A percentile compares a stretch with the other conserved stretches of the same genome.
These are phyloP conservation scores for Epichloe aotearoae DNA, from an alignment of 2,329 filamentous ascomycete genomes.

Conservation along the genomic window DNA sequence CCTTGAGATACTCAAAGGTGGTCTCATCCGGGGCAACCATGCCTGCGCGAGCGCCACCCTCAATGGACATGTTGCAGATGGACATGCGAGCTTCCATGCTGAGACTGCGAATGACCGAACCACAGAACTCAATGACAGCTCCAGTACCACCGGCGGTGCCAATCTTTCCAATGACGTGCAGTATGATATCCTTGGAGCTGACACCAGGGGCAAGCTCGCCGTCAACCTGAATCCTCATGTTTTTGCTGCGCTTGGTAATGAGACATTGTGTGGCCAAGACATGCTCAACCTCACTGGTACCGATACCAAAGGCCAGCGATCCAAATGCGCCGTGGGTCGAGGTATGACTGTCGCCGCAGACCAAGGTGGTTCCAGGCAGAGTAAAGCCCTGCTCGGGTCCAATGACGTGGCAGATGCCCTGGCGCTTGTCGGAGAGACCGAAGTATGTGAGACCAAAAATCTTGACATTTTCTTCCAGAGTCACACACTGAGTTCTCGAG, in stretches of 20 bases:
- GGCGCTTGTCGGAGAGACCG: slow-evolving; percentile 86
- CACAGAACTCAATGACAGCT: slow-evolving; percentile 93
- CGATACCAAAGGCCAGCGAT: slow-evolving; percentile 88
- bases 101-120: slow-evolving; percentile 75
- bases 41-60: slow-evolving; percentile 85
- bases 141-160: slow-evolving; percentile 92
- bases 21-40: slow-evolving; percentile 93
- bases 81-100: slow-evolving; percentile 99
- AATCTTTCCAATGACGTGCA: slow-evolving; percentile 85
- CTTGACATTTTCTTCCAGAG: slow-evolving; percentile 93
- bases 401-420: slow-evolving; percentile 97
- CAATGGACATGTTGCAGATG: slow-evolving; percentile 99
- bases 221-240: slow-evolving; percentile 95
- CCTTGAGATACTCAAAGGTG: slow-evolving; percentile 92
- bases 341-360: slow-evolving; percentile 96
- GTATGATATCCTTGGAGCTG: slow-evolving; percentile 88
- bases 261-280: slow-evolving; percentile 93
- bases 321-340: slow-evolving; percentile 97
- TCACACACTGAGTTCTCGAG: slow-evolving; percentile 85
- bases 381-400: slow-evolving; percentile 98
- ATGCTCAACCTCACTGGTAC: slow-evolving; percentile 96
- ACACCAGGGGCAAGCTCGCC: slow-evolving; percentile 82
- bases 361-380: slow-evolving; percentile 88
- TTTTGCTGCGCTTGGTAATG: slow-evolving; percentile 90
- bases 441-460: slow-evolving; percentile 96